Conservation (phyloP, 495 filamentous ascomycete species). For the Hyaloscypha hepaticicola region DNA sequence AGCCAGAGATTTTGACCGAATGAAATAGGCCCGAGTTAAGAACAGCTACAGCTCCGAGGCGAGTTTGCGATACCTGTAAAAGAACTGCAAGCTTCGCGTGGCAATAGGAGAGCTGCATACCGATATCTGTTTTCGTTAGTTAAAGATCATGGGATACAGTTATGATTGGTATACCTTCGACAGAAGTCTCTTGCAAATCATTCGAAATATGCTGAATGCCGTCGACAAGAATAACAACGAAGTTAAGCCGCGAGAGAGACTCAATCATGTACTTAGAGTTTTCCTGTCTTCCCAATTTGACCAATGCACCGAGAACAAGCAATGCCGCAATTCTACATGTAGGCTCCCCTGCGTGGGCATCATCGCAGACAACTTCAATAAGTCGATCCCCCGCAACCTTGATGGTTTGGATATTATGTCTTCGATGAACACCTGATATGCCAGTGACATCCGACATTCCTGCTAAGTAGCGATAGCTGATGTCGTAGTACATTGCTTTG, state of each 20-base stretch:
- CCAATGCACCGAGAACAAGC: slow-evolving; percentile 66
- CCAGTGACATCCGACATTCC: slow-evolving; percentile 59
- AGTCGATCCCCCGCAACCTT: slow-evolving; percentile 74
- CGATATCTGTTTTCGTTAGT: slow-evolving; percentile 31
- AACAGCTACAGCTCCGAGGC: slow-evolving; percentile 74
- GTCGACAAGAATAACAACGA: slow-evolving; percentile 85
- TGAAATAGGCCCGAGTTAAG: slow-evolving; percentile 88
- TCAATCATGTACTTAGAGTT: slow-evolving; percentile 72
- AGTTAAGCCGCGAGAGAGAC: slow-evolving; percentile 78
- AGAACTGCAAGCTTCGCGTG: slow-evolving; percentile 79
- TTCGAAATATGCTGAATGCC: slow-evolving; percentile 67
- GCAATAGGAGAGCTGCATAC: slow-evolving; percentile 54
- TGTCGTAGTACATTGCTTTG: slow-evolving; percentile 81
- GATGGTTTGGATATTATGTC: slow-evolving; percentile 71
- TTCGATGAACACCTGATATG: slow-evolving; percentile 29
- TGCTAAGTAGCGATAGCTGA: slow-evolving; percentile 79
- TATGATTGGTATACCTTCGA: slow-evolving; percentile 35
- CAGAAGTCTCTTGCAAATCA: slow-evolving; percentile 54
- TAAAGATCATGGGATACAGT: slow-evolving; percentile 10
- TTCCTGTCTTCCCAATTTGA: slow-evolving; percentile 64
- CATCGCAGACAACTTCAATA: slow-evolving; percentile 86
- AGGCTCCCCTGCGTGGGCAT: slow-evolving; percentile 82
- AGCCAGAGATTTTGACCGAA: slow-evolving; percentile 68
- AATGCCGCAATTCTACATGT: slow-evolving; percentile 80
- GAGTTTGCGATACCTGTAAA: slow-evolving; percentile 77